Conservation (phyloP, 1,139 yeast genomes). For the Hanseniaspora sp. region DNA sequence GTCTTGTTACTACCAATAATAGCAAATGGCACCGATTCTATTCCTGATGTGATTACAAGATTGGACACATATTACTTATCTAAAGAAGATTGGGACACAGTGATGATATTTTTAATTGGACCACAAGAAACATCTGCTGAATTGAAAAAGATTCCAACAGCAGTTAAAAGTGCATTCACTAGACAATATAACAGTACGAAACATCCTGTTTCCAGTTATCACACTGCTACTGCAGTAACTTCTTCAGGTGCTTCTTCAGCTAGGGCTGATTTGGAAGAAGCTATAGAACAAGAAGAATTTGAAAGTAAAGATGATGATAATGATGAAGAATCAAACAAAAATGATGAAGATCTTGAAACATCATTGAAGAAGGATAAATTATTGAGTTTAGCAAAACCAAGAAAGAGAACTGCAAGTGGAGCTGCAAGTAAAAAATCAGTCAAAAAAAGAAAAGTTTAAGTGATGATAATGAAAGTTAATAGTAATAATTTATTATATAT, state of each 20-base stretch:
- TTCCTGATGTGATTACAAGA: constrained; percentile 49
- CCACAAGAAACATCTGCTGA: constrained; percentile 37
- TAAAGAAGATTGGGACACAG: constrained; percentile 81
- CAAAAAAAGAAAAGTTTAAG: constrained; percentile 21
- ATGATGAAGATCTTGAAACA: constrained; percentile 28
- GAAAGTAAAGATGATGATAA: constrained; percentile 42
- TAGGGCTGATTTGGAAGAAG: constrained; percentile 52
- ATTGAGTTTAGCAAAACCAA: constrained; percentile 39
- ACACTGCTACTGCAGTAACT: constrained; percentile 32
- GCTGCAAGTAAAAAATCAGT: constrained; percentile 20
- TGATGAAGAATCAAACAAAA: constrained; percentile 34
- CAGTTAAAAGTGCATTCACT: constrained; percentile 75
- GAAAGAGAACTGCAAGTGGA: constrained; percentile 23
- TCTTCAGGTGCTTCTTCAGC: constrained; percentile 32
- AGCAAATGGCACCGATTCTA: constrained; percentile 47
- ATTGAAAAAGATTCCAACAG: constrained; percentile 57
- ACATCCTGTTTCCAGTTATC: constrained; percentile 81
- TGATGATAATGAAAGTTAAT: neutral
- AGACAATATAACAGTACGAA: constrained; percentile 59
- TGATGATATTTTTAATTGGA: constrained; percentile 75
- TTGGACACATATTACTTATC: constrained; percentile 81
- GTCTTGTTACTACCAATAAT: constrained; percentile 49
- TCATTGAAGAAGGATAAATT: constrained; percentile 47
- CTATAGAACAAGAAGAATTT: constrained; percentile 46
- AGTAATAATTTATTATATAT: too few species aligned